Base-by-base conservation (phyloP, 148 eudicot species). In the Silene uniflora region DNA sequence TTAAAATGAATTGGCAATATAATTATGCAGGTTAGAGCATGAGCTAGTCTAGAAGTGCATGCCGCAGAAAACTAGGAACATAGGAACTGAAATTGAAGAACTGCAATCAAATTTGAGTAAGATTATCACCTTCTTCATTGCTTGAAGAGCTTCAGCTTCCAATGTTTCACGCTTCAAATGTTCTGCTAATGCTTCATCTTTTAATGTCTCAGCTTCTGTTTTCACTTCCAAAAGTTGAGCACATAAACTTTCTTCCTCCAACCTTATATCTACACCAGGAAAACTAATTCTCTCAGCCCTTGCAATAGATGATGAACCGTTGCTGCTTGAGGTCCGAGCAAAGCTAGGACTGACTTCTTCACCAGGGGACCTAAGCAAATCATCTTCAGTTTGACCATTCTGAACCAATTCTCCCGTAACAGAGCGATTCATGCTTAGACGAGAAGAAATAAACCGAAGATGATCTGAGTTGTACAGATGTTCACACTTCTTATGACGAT, bases 111-210 rank as follows among this genome's bases (percentile, higher is more conserved):
- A 14, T 69, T 7, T 35, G 71, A 52, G 56, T 24, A 14, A 67
- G 32, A 32, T 56, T 18, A 44, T 67, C 35, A 90, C 94, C 97
- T 86, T 85, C 35, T 72, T 71, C 66, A 86, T 82, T 72, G 84
- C 75, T 62, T 90, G 85, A 44, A 86, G 32, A 70, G 90, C 92
- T 75, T 84, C 84, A 79, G 79, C 86, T 84, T 89, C 97, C 79
- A 85, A 66, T 4, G 76, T 63, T 67, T 82, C 83, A 69, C 86
- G 77, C 84, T 86, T 87, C 73, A 80, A 65, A 72, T 84, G 62
- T 88, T 90, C 88, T 46, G 56, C 52, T 61, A 73, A 44, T 55
- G 82, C 88, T 83, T 83, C 83, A 55, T 81, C 72, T 52, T 80
- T 85, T 69, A 84, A 86, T 75, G 70, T 78, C 66, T 76, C 86